Percentiles rank a stretch among this genome's conserved stretches.
Evolutionary conservation across 1,284 basidiomycete species (phyloP).

Genomic region (Rugiboletus extremiorientalis): DNA sequence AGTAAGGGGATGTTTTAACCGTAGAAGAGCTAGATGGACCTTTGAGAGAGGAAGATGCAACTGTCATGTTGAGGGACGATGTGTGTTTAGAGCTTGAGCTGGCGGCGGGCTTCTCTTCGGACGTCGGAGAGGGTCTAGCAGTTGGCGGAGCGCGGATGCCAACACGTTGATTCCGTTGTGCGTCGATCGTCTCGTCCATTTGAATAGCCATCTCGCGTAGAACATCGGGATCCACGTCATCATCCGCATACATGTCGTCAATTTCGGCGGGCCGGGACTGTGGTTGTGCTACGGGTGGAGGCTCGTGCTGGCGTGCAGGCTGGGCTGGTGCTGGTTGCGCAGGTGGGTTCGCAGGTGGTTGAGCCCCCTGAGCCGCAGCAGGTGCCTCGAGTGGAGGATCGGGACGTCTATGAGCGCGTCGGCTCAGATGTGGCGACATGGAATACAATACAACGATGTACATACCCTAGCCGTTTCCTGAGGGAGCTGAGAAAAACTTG

Average conservation of each 20-base stretch:
- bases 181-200: conserved; percentile 16
- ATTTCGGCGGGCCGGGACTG: conserved; percentile 12
- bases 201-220: conserved; percentile 26
- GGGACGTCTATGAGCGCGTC: conserved; percentile 23
- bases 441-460: conserved; percentile 18
- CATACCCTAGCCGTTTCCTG: conserved; percentile 58
- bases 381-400: conserved; percentile 21
- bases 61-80: neutral
- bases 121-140: neutral
- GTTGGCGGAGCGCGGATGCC: neutral
- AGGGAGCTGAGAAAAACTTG: conserved; percentile 56
- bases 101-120: conserved; percentile 3
- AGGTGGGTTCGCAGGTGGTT: conserved; percentile 7
- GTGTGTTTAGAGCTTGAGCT: neutral
- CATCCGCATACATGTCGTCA: conserved; percentile 29
- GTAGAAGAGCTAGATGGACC: neutral
- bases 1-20: conserved; percentile 24
- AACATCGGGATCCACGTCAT: conserved; percentile 31
- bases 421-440: neutral
- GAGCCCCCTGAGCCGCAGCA: conserved; percentile 6
- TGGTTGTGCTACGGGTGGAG: neutral
- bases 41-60: conserved; percentile 16
- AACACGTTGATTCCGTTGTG: neutral
- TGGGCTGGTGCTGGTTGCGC: conserved; percentile 7
- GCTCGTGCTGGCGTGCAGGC: conserved; percentile 9